Conservation (phyloP, 176 grass and related monocot genomes). For the Paspalum notatum region DNA sequence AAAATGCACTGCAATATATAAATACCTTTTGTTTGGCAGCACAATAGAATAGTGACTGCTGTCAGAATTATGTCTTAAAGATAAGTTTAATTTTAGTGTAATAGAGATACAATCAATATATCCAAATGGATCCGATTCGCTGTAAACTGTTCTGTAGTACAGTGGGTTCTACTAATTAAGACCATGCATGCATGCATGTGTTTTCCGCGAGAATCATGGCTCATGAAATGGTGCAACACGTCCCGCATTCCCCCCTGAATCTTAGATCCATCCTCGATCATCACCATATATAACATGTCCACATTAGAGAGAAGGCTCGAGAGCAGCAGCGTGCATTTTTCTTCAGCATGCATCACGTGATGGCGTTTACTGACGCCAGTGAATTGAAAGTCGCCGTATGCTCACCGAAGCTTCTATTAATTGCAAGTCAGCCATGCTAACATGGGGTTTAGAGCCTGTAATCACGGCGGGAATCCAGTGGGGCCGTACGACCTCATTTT, state of each 20-base stretch:
- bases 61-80: not conserved
- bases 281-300: not conserved
- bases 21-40: not conserved
- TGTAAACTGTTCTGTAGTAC: too few relatives aligned
- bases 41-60: not conserved
- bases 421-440: constrained; percentile 36
- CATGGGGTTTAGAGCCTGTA: constrained; percentile 16
- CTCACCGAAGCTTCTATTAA: constrained; percentile 28
- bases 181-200: constrained; percentile 1
- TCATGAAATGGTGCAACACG: not conserved
- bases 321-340: not conserved
- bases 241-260: not conserved
- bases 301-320: not conserved
- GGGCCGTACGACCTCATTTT: not conserved
- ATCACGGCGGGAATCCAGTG: constrained; percentile 45
- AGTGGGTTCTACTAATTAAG: not conserved
- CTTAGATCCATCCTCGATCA: constrained; percentile 37
- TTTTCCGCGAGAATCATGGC: constrained; percentile 29
- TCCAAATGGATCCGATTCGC: not conserved
- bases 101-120: not conserved
- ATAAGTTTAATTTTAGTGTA: not conserved
- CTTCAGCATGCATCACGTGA: constrained; percentile 37
- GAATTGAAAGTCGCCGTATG: not conserved
- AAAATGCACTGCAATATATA: not conserved
- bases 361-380: constrained; percentile 2